A percentile compares a stretch with the other conserved stretches of the same genome.
Evolutionary conservation across 73 alveolate genomes (phyloP).

Genomic region (Tetrahymena thermophila): DNA sequence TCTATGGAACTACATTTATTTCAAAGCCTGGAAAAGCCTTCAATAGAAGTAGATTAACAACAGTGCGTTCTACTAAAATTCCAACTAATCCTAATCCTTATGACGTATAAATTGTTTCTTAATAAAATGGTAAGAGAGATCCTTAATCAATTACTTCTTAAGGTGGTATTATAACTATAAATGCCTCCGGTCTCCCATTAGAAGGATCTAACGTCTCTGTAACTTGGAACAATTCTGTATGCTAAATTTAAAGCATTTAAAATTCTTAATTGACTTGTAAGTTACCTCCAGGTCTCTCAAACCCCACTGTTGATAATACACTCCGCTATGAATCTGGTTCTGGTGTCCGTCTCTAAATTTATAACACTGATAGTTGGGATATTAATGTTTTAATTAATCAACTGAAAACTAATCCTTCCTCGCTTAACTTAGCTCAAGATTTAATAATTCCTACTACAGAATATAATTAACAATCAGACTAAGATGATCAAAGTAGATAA

Average conservation of each 20-base stretch:
- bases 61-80: not conserved
- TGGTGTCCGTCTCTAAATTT: not conserved
- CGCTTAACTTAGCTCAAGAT: not conserved
- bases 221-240: not conserved
- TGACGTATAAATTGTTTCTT: not conserved
- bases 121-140: not conserved
- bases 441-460: not conserved
- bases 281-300: not conserved
- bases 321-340: not conserved
- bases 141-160: not conserved
- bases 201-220: not conserved
- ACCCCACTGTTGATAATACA: not conserved
- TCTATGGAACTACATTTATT: not conserved
- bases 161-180: not conserved
- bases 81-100: not conserved
- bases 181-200: not conserved
- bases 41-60: not conserved
- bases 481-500: not conserved
- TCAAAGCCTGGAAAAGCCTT: not conserved
- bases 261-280: not conserved
- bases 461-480: not conserved
- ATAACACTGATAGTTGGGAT: not conserved
- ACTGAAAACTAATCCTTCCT: not conserved
- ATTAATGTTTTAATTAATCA: not conserved
- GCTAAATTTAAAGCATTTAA: not conserved